Evolutionary conservation across 2,329 filamentous ascomycete species (phyloP).

Genomic region (Ophiognomonia clavigignenti-juglandacearum): DNA sequence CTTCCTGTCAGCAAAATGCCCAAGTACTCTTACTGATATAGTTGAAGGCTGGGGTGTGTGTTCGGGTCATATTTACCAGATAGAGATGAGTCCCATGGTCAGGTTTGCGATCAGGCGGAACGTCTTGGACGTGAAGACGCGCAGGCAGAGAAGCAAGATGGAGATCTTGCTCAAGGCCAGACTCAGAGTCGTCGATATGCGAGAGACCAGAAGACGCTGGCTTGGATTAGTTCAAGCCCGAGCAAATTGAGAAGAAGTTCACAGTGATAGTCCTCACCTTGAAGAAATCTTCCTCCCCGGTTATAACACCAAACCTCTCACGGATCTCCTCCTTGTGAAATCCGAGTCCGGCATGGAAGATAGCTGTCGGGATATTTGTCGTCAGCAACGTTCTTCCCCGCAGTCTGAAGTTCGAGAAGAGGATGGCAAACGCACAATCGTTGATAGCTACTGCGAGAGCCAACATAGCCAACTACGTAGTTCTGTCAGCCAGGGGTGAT

Average conservation of each 20-base stretch:
- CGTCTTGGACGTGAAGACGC: constrained; percentile 3
- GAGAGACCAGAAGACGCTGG: constrained; percentile 3
- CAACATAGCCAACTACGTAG: too few species aligned
- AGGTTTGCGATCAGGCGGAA: not conserved
- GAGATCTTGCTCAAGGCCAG: constrained; percentile 6
- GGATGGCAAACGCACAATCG: not conserved
- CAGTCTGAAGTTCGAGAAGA: too few species aligned
- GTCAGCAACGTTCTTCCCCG: not conserved
- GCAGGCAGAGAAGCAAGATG: constrained; percentile 2
- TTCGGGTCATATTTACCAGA: too few species aligned
- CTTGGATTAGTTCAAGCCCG: not conserved
- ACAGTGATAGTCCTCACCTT: not conserved
- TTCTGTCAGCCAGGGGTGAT: not conserved
- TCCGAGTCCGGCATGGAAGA: constrained; percentile 2
- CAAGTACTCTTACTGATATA: not conserved
- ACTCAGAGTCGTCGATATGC: constrained; percentile 1
- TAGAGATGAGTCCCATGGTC: not conserved
- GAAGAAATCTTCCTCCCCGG: not conserved
- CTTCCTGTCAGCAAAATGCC: not conserved
- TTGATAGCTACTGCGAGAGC: not conserved
- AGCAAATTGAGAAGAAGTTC: too few species aligned
- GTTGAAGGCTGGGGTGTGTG: not conserved
- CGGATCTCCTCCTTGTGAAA: constrained; percentile 3
- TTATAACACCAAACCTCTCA: constrained; percentile 1
- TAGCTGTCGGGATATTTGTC: not conserved